These are phyloP conservation scores for Syncephalis plumigaleata DNA, from an alignment of 371 early-diverging fungal genomes.

Conservation along the genomic window DNA sequence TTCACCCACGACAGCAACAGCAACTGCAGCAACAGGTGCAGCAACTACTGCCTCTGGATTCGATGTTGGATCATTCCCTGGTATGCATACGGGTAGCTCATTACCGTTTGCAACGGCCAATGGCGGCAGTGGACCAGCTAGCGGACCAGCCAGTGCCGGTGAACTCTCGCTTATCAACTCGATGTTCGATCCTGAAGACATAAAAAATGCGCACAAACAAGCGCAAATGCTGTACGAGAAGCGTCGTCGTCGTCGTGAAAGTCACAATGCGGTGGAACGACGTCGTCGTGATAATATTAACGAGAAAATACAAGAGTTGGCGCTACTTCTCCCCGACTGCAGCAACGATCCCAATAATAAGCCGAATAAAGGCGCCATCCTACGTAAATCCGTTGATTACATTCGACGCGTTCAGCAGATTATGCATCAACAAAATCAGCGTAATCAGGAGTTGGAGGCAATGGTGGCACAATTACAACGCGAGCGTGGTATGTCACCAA, in stretches of 20 bases:
- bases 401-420: slow-evolving; percentile 52
- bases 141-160: too few relatives aligned
- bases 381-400: slow-evolving; percentile 80
- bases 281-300: slow-evolving; percentile 94
- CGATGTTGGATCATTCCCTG: too few relatives aligned
- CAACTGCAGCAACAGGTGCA: too few relatives aligned
- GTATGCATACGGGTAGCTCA: too few relatives aligned
- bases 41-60: too few relatives aligned
- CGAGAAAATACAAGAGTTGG: slow-evolving; percentile 89
- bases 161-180: too few relatives aligned
- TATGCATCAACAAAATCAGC: slow-evolving; percentile 27
- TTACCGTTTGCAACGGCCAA: too few relatives aligned
- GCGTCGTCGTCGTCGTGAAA: slow-evolving; percentile 77
- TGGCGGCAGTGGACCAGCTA: too few relatives aligned
- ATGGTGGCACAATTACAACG: slow-evolving; percentile 7
- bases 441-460: slow-evolving; percentile 54
- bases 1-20: too few relatives aligned
- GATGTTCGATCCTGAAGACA: too few relatives aligned
- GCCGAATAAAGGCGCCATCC: slow-evolving; percentile 65
- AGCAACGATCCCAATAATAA: slow-evolving; percentile 36
- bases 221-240: slow-evolving; percentile 42
- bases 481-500: not conserved
- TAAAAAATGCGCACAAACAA: not conserved
- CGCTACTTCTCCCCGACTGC: slow-evolving; percentile 58
- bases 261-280: slow-evolving; percentile 73